These are phyloP conservation scores for Lizonia empirigonia DNA, from an alignment of 2,329 filamentous ascomycete species.

Conservation along the genomic window DNA sequence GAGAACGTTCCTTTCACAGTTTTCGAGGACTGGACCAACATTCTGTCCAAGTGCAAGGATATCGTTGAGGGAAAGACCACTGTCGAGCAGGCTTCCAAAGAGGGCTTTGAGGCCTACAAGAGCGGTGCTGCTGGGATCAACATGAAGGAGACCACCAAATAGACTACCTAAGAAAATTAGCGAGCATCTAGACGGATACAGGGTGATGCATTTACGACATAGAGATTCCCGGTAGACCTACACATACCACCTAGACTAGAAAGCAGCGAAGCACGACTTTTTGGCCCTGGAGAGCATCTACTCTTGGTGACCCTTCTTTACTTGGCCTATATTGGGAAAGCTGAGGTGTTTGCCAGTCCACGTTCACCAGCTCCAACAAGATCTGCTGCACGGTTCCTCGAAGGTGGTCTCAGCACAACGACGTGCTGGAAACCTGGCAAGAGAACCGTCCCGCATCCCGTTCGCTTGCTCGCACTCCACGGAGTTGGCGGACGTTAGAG, in stretches of 20 bases:
- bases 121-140: conserved; percentile 50
- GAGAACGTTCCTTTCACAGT: conserved; percentile 86
- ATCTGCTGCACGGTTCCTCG: too few relatives aligned
- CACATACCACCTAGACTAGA: conserved; percentile 20
- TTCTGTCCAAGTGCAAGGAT: conserved; percentile 75
- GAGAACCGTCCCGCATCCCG: background rate
- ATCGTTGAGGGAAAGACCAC: conserved; percentile 74
- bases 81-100: conserved; percentile 70
- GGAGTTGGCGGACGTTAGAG: background rate
- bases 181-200: conserved; percentile 1
- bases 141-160: conserved; percentile 23
- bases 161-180: conserved; percentile 4
- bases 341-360: too few relatives aligned
- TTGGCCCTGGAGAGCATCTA: background rate
- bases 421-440: background rate
- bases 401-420: too few relatives aligned
- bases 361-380: too few relatives aligned
- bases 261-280: conserved; percentile 1
- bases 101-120: conserved; percentile 56
- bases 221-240: conserved; percentile 20
- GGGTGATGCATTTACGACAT: conserved; percentile 12
- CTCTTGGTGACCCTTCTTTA: too few relatives aligned
- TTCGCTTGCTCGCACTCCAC: background rate
- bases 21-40: conserved; percentile 83
- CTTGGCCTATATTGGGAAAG: too few relatives aligned